Conservation (phyloP, 2,329 filamentous ascomycete genomes). For the Diaporthe batatas region DNA sequence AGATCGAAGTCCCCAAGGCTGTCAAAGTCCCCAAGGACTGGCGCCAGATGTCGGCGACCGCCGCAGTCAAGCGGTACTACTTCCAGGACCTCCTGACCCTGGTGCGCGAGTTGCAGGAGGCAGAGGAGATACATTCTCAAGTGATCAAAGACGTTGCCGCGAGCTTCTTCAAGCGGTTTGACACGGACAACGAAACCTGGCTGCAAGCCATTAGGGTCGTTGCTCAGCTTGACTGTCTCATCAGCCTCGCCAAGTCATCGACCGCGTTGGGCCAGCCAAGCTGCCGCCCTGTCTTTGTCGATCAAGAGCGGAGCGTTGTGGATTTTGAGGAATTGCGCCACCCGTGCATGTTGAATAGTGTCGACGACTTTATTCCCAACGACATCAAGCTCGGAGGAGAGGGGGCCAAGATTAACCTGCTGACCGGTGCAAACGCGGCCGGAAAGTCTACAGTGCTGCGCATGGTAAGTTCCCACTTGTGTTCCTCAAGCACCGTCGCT, state of each 20-base stretch:
- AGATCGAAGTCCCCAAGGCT: slow-evolving; percentile 89
- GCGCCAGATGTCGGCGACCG: slow-evolving; percentile 97
- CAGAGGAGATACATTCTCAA: slow-evolving; percentile 92
- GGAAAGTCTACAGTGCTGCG: slow-evolving; percentile 96
- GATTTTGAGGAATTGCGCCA: slow-evolving; percentile 94
- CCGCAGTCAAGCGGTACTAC: slow-evolving; percentile 93
- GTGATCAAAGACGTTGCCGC: slow-evolving; percentile 88
- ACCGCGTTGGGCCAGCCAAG: slow-evolving; percentile 85
- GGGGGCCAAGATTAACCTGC: slow-evolving; percentile 84
- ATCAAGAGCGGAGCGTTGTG: slow-evolving; percentile 86
- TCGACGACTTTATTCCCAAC: slow-evolving; percentile 96
- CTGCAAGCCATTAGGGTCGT: slow-evolving; percentile 90
- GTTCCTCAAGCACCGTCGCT: not conserved
- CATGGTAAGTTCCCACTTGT: slow-evolving; percentile 74
- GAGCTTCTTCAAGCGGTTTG: slow-evolving; percentile 89
- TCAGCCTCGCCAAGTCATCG: slow-evolving; percentile 92
- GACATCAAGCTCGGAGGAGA: slow-evolving; percentile 88
- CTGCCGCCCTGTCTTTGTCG: slow-evolving; percentile 89
- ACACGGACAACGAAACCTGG: slow-evolving; percentile 88
- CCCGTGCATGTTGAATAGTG: slow-evolving; percentile 91
- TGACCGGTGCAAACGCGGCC: slow-evolving; percentile 96
- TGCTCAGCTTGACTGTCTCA: slow-evolving; percentile 92
- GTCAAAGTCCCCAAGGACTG: slow-evolving; percentile 89
- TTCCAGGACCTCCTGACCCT: slow-evolving; percentile 85
- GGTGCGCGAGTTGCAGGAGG: slow-evolving; percentile 90